phyloP scores from a whole-genome alignment of 2,329 filamentous ascomycete genomes.

The Clonostachys rosea region DNA sequence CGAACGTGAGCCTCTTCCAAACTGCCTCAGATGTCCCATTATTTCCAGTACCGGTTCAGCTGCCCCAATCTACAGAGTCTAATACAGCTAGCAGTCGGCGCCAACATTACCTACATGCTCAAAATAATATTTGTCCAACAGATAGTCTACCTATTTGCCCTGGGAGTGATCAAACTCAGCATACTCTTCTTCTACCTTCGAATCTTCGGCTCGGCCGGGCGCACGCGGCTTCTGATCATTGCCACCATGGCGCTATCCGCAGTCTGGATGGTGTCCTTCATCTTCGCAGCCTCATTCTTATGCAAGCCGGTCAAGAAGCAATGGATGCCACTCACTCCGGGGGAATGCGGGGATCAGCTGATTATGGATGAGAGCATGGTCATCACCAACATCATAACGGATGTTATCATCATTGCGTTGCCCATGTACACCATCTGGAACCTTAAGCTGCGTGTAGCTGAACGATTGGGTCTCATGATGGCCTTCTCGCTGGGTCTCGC shows the following conservation, averaged over 20 bases:
- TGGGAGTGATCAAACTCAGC: not conserved
- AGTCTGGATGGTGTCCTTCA: not conserved
- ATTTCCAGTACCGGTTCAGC: not conserved
- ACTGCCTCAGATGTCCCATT: not conserved
- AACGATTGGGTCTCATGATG: slow-evolving; percentile 15
- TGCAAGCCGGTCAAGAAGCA: not conserved
- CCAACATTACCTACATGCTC: not conserved
- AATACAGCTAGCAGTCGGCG: not conserved
- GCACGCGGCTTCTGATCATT: slow-evolving; percentile 64
- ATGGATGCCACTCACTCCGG: not conserved
- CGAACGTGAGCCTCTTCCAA: not conserved
- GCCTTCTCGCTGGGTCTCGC: slow-evolving; percentile 13
- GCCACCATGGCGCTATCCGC: slow-evolving; percentile 58
- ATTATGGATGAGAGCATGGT: slow-evolving; percentile 11
- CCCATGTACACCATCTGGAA: slow-evolving; percentile 25
- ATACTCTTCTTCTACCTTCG: not conserved
- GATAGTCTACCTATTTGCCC: not conserved
- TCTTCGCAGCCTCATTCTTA: not conserved
- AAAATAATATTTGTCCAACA: not conserved
- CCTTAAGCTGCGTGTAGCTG: slow-evolving; percentile 16
- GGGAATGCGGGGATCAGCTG: slow-evolving; percentile 2
- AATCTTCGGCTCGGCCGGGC: slow-evolving; percentile 55
- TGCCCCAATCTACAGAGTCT: not conserved
- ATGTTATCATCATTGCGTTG: slow-evolving; percentile 25
- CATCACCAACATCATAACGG: slow-evolving; percentile 24